A percentile compares a stretch with the other conserved stretches of the same genome.
Conservation (phyloP, 2,329 filamentous ascomycete genomes). For the Fusarium armeniacum region DNA sequence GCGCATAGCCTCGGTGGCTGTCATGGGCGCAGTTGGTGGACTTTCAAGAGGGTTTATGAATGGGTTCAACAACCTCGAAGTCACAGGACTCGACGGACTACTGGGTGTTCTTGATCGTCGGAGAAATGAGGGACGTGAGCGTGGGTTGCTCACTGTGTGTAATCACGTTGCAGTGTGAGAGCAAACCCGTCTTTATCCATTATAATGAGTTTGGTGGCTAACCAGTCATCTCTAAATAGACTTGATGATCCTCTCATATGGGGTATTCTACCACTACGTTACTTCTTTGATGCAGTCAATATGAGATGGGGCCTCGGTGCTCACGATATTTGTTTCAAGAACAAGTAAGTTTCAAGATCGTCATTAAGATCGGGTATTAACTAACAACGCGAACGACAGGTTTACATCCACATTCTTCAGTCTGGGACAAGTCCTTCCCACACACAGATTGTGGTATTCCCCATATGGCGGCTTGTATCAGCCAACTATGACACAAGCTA, state of each 20-base stretch:
- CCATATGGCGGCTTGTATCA: conserved; percentile 88
- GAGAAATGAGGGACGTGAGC: conserved; percentile 72
- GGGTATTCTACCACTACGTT: conserved; percentile 85
- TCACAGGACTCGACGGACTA: conserved; percentile 82
- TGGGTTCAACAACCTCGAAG: conserved; percentile 79
- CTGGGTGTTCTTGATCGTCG: conserved; percentile 81
- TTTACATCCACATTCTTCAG: conserved; percentile 83
- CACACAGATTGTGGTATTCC: conserved; percentile 85
- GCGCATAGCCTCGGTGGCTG: conserved; percentile 78
- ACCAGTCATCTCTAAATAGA: conserved; percentile 61
- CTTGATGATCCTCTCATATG: conserved; percentile 95
- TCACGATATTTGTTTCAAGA: conserved; percentile 95
- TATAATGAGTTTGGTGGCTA: conserved; percentile 2
- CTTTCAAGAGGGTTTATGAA: conserved; percentile 82
- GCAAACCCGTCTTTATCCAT: neutral
- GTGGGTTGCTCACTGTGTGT: conserved; percentile 82
- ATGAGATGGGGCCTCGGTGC: conserved; percentile 91
- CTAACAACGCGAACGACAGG: conserved; percentile 59
- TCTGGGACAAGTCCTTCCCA: conserved; percentile 90
- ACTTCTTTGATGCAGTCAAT: conserved; percentile 79
- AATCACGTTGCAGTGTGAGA: conserved; percentile 59
- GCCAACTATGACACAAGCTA: conserved; percentile 86
- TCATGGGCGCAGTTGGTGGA: conserved; percentile 80
- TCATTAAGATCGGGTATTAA: neutral
- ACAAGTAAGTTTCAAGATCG: conserved; percentile 69